Conservation (phyloP, 176 grass and related monocot genomes). For the Juncus effusus region DNA sequence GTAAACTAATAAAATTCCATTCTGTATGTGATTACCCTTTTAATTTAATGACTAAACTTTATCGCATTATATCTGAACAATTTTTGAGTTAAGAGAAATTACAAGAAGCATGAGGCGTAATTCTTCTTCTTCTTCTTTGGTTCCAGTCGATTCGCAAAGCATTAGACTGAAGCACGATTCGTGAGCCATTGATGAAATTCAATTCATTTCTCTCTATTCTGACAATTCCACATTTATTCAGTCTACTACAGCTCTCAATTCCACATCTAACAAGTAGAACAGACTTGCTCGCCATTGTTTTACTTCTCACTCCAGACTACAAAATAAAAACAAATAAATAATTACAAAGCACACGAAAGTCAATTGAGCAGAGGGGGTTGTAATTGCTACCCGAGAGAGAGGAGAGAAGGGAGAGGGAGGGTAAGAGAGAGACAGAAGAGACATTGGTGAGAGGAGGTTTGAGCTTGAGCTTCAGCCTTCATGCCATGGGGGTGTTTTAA, state of each 20-base stretch:
- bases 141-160: background rate
- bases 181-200: slow-evolving; percentile 20
- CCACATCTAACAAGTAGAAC: slow-evolving; percentile 1
- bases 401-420: background rate
- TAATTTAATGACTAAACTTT: no score
- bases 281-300: slow-evolving; percentile 7
- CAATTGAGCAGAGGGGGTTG: background rate
- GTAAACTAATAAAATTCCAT: no score
- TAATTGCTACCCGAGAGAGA: background rate
- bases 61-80: no score
- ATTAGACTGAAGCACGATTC: slow-evolving; percentile 4
- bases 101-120: slow-evolving; percentile 37
- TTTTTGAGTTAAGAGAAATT: background rate
- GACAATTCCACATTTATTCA: background rate
- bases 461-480: no score
- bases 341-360: background rate
- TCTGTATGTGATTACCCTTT: no score
- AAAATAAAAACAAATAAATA: background rate
- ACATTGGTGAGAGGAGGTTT: background rate
- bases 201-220: slow-evolving; percentile 5
- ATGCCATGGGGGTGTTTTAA: no score
- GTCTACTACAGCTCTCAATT: slow-evolving; percentile 1
- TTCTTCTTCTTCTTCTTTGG: slow-evolving; percentile 6
- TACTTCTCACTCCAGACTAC: background rate
- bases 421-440: background rate